These are phyloP conservation scores for Coniochaeta hoffmannii DNA, from an alignment of 2,329 filamentous ascomycete genomes.

Conservation along the genomic window DNA sequence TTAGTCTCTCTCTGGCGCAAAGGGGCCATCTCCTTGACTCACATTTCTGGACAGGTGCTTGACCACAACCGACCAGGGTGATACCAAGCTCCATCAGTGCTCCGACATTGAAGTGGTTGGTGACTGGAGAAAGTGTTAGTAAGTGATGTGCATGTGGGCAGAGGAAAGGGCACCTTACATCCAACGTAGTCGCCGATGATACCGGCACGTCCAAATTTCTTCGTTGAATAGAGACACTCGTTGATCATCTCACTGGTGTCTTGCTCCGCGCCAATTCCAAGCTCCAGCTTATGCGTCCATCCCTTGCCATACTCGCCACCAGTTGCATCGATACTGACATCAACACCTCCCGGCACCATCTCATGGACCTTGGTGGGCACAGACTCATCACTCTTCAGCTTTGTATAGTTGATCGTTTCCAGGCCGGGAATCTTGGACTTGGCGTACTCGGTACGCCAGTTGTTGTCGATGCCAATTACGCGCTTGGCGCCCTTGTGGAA, in stretches of 20 bases:
- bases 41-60: slow-evolving; percentile 10
- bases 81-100: slow-evolving; percentile 10
- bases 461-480: slow-evolving; percentile 10
- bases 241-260: slow-evolving; percentile 12
- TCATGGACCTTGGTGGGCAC: slow-evolving; percentile 8
- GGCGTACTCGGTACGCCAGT: slow-evolving; percentile 8
- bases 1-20: not conserved
- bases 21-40: not conserved
- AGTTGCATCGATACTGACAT: slow-evolving; percentile 9
- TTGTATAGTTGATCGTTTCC: slow-evolving; percentile 8
- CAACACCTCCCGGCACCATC: slow-evolving; percentile 9
- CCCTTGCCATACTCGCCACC: slow-evolving; percentile 10
- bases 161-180: slow-evolving; percentile 4
- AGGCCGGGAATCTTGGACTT: slow-evolving; percentile 5
- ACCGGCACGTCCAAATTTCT: slow-evolving; percentile 8
- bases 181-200: slow-evolving; percentile 9
- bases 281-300: slow-evolving; percentile 7
- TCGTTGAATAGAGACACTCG: slow-evolving; percentile 7
- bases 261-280: slow-evolving; percentile 7
- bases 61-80: slow-evolving; percentile 8
- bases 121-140: slow-evolving; percentile 3
- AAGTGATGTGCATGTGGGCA: not conserved
- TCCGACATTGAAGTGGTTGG: slow-evolving; percentile 10
- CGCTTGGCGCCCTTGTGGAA: slow-evolving; percentile 6
- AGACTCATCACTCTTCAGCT: slow-evolving; percentile 3